Conservation (phyloP, 2,329 filamentous ascomycete species). For the Rhynchosporium graminicola region DNA sequence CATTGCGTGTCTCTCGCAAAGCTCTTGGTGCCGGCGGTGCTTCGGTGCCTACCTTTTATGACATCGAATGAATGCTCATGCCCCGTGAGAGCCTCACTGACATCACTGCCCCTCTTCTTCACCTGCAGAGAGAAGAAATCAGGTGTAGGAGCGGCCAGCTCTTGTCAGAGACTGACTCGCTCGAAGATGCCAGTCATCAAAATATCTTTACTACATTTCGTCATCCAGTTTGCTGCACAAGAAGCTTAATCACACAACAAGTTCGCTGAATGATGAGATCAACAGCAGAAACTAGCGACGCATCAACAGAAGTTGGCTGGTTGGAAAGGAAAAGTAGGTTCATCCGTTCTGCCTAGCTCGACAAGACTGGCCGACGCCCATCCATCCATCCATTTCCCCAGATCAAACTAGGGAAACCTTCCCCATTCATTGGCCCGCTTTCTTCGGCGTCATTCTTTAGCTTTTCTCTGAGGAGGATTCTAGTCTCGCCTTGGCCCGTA, state of each 20-base stretch:
- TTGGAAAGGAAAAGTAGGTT: neutral
- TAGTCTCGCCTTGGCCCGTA: neutral
- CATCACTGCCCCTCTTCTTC: neutral
- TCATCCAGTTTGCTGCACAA: neutral
- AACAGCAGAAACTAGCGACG: neutral
- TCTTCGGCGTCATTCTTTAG: neutral
- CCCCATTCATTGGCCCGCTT: constrained; percentile 8
- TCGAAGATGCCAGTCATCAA: neutral
- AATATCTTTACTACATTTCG: neutral
- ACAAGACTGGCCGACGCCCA: neutral
- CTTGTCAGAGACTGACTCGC: neutral
- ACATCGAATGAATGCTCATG: neutral
- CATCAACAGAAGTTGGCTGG: neutral
- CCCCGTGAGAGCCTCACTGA: neutral
- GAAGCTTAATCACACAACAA: neutral
- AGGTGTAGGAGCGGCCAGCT: neutral
- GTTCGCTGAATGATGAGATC: neutral
- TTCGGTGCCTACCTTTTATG: constrained; percentile 9
- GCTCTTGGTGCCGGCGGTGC: constrained; percentile 10
- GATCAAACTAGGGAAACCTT: neutral
- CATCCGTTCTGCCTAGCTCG: neutral
- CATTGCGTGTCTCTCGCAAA: neutral
- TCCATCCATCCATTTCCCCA: constrained; percentile 11
- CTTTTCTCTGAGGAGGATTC: constrained; percentile 1
- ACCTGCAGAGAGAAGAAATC: neutral